phyloP scores from a whole-genome alignment of 257 asterid species.

The Gentiana straminea region DNA sequence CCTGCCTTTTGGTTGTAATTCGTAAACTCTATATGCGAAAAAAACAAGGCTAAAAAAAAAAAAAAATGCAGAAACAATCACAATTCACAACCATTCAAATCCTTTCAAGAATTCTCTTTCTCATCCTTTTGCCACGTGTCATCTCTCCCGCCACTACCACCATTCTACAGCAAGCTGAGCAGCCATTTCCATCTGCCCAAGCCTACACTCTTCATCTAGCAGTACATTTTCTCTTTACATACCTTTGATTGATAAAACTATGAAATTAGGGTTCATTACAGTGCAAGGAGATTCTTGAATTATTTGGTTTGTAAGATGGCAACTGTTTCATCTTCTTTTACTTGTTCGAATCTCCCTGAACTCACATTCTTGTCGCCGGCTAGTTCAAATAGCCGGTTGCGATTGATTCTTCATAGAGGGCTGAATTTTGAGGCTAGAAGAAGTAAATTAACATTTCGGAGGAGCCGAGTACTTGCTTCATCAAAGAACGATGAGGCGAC shows the following conservation, averaged over 20 bases:
- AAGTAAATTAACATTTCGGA: background rate
- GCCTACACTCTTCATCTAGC: background rate
- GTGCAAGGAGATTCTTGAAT: background rate
- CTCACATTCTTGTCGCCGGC: conserved; percentile 8
- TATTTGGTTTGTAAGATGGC: conserved; percentile 7
- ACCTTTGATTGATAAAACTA: background rate
- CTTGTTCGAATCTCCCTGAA: conserved; percentile 7
- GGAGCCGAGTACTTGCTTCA: conserved; percentile 4
- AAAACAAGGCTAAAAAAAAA: too few species aligned
- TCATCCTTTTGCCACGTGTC: conserved; percentile 7
- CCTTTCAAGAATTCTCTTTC: conserved; percentile 2
- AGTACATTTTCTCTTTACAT: background rate
- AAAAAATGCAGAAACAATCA: background rate
- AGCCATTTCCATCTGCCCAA: background rate
- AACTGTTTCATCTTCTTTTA: conserved; percentile 12
- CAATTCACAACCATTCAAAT: conserved; percentile 12
- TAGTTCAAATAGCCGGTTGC: conserved; percentile 3
- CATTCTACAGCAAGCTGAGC: background rate
- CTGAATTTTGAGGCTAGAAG: conserved; percentile 10
- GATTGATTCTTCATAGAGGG: background rate
- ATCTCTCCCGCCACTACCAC: conserved; percentile 4
- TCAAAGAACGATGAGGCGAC: conserved; percentile 8
- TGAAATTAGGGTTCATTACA: background rate
- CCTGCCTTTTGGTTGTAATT: too few species aligned
- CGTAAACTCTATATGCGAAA: too few species aligned